Conservation (phyloP, 768 basidiomycete species). For the Fibroporia radiculosa region DNA sequence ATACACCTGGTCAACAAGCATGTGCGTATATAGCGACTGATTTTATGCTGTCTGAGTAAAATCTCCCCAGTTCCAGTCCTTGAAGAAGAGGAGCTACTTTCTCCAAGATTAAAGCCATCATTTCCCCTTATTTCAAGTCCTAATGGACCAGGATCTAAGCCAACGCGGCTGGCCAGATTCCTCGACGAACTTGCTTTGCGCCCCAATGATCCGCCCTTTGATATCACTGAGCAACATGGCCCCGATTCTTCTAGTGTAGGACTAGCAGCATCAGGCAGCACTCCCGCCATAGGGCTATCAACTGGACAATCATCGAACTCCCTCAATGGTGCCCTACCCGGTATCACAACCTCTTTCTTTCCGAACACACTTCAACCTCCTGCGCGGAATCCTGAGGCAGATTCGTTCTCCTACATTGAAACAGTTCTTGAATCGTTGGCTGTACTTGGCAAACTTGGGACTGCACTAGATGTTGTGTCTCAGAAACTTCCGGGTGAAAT, state of each 20-base stretch:
- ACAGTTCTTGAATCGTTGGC: conserved; percentile 88
- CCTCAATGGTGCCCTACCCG: conserved; percentile 11
- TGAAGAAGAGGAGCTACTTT: conserved; percentile 44
- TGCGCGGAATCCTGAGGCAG: conserved; percentile 71
- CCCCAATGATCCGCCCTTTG: conserved; percentile 73
- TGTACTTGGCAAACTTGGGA: conserved; percentile 81
- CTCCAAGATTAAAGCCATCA: conserved; percentile 15
- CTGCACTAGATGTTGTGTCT: conserved; percentile 71
- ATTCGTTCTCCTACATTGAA: conserved; percentile 92
- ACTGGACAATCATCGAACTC: conserved; percentile 14
- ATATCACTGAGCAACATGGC: conserved; percentile 40
- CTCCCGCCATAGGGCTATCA: conserved; percentile 10
- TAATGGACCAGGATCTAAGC: conserved; percentile 32
- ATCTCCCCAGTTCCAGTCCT: conserved; percentile 47
- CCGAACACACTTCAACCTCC: conserved; percentile 16
- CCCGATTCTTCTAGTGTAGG: conserved; percentile 15
- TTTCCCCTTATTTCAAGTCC: conserved; percentile 11
- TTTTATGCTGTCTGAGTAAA: neutral
- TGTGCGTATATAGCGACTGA: conserved; percentile 46
- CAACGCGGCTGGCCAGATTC: conserved; percentile 52
- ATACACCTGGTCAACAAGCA: conserved; percentile 67
- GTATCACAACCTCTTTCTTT: conserved; percentile 7
- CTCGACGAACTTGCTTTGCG: conserved; percentile 58
- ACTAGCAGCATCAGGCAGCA: conserved; percentile 10
- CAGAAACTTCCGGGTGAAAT: conserved; percentile 83